These are phyloP conservation scores for Clohesyomyces aquaticus DNA, from an alignment of 495 filamentous ascomycete genomes.

Conservation along the genomic window DNA sequence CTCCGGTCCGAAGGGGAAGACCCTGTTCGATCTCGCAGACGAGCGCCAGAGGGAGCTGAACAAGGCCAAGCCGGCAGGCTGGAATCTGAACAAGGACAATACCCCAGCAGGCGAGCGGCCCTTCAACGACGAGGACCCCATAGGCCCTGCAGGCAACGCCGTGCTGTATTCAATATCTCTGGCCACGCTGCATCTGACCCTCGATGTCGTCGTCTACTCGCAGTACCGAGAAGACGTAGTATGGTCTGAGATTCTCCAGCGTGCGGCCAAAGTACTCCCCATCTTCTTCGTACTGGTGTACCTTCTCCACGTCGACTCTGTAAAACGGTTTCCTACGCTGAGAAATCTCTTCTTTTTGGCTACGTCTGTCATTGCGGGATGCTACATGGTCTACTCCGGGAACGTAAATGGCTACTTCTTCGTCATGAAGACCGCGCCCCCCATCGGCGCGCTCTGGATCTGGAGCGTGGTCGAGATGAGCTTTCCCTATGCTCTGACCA, in stretches of 20 bases:
- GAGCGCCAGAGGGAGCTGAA: conserved; percentile 50
- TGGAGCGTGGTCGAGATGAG: conserved; percentile 90
- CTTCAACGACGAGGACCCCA: conserved; percentile 43
- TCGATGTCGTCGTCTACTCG: conserved; percentile 87
- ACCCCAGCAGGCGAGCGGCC: conserved; percentile 41
- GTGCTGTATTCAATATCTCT: conserved; percentile 73
- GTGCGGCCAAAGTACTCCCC: conserved; percentile 55
- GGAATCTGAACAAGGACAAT: conserved; percentile 40
- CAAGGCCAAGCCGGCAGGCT: conserved; percentile 34
- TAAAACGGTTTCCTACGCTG: conserved; percentile 42
- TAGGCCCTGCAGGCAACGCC: conserved; percentile 62
- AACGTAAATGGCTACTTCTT: conserved; percentile 80
- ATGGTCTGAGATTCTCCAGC: conserved; percentile 59
- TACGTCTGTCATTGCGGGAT: conserved; percentile 62
- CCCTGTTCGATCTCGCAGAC: conserved; percentile 66
- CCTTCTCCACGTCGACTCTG: conserved; percentile 55
- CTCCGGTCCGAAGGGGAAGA: conserved; percentile 58
- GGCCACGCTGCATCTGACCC: conserved; percentile 79
- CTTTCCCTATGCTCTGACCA: conserved; percentile 66
- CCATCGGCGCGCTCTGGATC: conserved; percentile 89
- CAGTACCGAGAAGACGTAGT: conserved; percentile 78
- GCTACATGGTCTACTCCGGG: conserved; percentile 77
- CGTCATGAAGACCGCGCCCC: conserved; percentile 89
- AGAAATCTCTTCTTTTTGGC: conserved; percentile 66
- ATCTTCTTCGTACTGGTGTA: conserved; percentile 67